Base-by-base conservation (phyloP, 2,329 filamentous ascomycete genomes). In the Pseudocercospora musae region DNA sequence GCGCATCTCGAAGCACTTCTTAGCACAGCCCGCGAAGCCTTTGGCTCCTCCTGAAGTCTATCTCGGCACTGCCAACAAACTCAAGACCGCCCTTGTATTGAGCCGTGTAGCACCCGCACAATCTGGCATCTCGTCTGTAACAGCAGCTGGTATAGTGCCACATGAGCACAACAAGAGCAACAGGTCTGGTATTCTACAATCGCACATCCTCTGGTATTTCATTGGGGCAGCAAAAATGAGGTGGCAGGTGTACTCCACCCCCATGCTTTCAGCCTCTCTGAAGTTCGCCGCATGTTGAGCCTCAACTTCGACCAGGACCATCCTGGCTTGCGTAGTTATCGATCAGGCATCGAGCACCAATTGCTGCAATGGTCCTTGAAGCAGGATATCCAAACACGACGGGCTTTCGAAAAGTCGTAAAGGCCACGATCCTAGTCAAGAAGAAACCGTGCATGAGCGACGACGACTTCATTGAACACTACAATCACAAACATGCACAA, bases 331-430 rank as follows among this genome's bases (percentile, higher is more conserved):
- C 4, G 2, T 21, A 0, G n/a, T 15, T 13, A n/a, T n/a, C n/a
- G 5, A 40, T 4, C 15, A n/a, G 37, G 13, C 1, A 29, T 40
- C 25, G 8, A n/a, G 37, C 27, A 13, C 2, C 1, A 8, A 1
- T 18, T 21, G 5, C 2, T 15, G 66, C 15, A 15, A 77, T 76
- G 75, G 74, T 76, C 11, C 71, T 80, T 56, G 75, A 79, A 72
- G 77, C 79, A 27, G 78, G 79, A 57, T 80, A 81, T 61, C 72
- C 78, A 10, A 73, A 75, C 66, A 79, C 78, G 0, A 75, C 71
- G 20, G 78, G 78, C 59, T 81, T 81, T 68, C 76, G 78, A 59
- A 80, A 79, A 66, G 78, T 81, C 23, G 76, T 78, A 64, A 80
- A 80, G 69, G 78, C 73, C 44, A 79, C 78, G 11, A 77, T 81